phyloP scores from a whole-genome alignment of 2,329 filamentous ascomycete genomes.

The Trichoderma polysporum region DNA sequence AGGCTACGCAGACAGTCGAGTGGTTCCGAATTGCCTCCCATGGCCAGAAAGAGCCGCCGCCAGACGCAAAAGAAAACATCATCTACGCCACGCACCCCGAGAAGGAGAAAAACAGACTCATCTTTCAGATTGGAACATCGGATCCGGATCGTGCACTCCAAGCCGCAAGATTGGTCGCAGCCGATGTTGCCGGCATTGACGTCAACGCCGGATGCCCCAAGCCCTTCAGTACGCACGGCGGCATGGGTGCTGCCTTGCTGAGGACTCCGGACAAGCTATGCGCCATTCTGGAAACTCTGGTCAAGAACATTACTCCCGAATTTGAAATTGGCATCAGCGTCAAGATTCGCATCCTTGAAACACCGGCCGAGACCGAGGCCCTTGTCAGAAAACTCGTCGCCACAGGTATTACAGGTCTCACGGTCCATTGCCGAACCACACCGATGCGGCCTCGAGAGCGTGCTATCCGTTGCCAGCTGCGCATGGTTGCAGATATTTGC shows the following conservation, averaged over 20 bases:
- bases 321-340: constrained; percentile 93
- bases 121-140: constrained; percentile 91
- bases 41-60: constrained; percentile 56
- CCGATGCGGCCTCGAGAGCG: constrained; percentile 90
- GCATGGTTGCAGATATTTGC: constrained; percentile 80
- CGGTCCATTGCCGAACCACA: constrained; percentile 92
- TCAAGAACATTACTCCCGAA: constrained; percentile 71
- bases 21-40: constrained; percentile 77
- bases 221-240: constrained; percentile 87
- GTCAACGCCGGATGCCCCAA: constrained; percentile 99
- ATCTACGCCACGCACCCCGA: constrained; percentile 83
- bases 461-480: constrained; percentile 81
- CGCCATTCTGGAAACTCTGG: constrained; percentile 79
- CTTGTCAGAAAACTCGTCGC: constrained; percentile 76
- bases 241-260: constrained; percentile 93
- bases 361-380: constrained; percentile 69
- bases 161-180: constrained; percentile 80
- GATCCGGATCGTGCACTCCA: constrained; percentile 79
- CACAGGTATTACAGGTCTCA: constrained; percentile 90
- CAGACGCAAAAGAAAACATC: constrained; percentile 61
- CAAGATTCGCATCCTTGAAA: constrained; percentile 88
- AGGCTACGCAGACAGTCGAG: constrained; percentile 75
- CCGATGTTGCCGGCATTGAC: constrained; percentile 89
- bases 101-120: constrained; percentile 70
- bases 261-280: constrained; percentile 80